These are phyloP conservation scores for Puya raimondii DNA, from an alignment of 176 grass and related monocot species.

Conservation along the genomic window DNA sequence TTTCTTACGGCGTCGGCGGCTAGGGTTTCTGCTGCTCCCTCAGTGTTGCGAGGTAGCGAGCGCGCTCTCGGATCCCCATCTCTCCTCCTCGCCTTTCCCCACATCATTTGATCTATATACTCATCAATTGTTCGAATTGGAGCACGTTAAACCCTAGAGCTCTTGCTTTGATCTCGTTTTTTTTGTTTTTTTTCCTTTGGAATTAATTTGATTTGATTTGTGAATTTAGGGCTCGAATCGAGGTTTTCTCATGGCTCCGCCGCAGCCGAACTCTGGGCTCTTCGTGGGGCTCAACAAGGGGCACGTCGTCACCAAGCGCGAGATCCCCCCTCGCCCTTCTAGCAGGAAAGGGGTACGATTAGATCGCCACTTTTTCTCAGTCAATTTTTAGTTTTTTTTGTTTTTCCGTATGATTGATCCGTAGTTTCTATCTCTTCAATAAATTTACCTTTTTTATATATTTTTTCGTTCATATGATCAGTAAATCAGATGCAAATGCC, in stretches of 20 bases:
- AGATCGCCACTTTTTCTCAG: not conserved
- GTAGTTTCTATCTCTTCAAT: not conserved
- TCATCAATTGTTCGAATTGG: too few species aligned
- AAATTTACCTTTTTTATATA: not conserved
- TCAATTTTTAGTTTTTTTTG: not conserved
- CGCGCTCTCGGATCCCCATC: too few species aligned
- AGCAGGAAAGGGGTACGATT: conserved; percentile 46
- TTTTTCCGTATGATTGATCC: not conserved
- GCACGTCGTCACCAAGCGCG: conserved; percentile 54
- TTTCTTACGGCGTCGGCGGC: too few species aligned
- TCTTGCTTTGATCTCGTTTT: too few species aligned
- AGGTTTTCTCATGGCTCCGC: conserved; percentile 34
- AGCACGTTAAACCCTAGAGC: too few species aligned
- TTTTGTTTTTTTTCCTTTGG: too few species aligned
- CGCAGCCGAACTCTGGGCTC: conserved; percentile 46
- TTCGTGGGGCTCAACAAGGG: conserved; percentile 65
- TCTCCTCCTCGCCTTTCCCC: too few species aligned
- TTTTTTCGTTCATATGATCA: too few species aligned
- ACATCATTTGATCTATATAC: too few species aligned
- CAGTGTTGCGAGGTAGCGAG: too few species aligned
- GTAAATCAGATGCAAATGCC: too few species aligned
- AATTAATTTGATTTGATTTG: not conserved
- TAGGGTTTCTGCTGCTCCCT: too few species aligned
- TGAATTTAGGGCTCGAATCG: not conserved
- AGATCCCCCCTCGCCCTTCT: conserved; percentile 45